phyloP scores from a whole-genome alignment of 139 green algal genomes.

The Auxenochlorella pyrenoidosa region DNA sequence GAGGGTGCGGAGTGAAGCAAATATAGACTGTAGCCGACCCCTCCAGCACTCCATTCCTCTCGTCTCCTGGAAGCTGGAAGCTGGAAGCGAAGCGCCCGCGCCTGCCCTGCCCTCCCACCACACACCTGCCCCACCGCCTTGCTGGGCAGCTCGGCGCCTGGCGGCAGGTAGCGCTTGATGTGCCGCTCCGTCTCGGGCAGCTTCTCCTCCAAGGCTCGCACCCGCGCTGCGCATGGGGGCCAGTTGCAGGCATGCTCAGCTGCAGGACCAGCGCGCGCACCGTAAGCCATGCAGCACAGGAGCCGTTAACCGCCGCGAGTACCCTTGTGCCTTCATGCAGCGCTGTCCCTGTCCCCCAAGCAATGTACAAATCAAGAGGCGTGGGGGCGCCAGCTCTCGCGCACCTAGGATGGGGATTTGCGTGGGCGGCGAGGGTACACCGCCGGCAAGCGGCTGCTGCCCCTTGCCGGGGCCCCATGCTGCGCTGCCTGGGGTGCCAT shows the following conservation, averaged over 20 bases:
- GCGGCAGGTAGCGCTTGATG: slow-evolving; percentile 44
- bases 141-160: slow-evolving; percentile 21
- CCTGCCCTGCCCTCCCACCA: too few species aligned
- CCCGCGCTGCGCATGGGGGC: slow-evolving; percentile 33
- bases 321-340: too few species aligned
- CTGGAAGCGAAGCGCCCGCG: too few species aligned
- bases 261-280: too few species aligned
- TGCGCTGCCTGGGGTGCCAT: not conserved
- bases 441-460: not conserved
- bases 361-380: not conserved
- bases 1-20: not conserved
- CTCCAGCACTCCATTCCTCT: not conserved
- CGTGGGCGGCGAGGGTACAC: not conserved
- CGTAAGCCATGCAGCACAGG: too few species aligned
- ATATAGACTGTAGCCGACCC: too few species aligned
- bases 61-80: too few species aligned
- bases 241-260: too few species aligned
- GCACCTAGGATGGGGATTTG: slow-evolving; percentile 42
- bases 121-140: slow-evolving; percentile 42
- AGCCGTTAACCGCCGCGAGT: too few species aligned
- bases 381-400: not conserved
- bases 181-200: slow-evolving; percentile 55
- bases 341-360: too few species aligned
- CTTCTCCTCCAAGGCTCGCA: slow-evolving; percentile 67
- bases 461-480: not conserved